A percentile compares a stretch with the other conserved stretches of the same genome.
phyloP scores from a whole-genome alignment of 2,329 filamentous ascomycete genomes.

The Penicillium hesseltinei region DNA sequence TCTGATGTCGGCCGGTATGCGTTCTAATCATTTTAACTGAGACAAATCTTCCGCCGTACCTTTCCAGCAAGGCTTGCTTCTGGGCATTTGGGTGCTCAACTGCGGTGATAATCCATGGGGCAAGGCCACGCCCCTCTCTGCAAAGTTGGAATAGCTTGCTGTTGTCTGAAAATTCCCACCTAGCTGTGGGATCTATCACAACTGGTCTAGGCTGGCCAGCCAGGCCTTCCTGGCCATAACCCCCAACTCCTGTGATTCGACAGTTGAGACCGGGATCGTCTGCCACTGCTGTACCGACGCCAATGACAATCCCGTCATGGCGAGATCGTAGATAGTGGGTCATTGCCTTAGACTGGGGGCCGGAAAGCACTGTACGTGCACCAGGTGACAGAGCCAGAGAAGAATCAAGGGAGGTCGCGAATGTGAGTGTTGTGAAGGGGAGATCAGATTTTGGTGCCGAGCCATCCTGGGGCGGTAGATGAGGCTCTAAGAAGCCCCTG shows the following conservation, averaged over 20 bases:
- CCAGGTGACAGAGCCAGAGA: conserved; percentile 71
- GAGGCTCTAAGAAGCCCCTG: conserved; percentile 45
- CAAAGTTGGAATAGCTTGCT: conserved; percentile 67
- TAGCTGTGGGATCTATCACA: conserved; percentile 70
- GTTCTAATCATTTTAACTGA: conserved; percentile 20
- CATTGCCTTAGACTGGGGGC: conserved; percentile 82
- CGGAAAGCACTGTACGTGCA: conserved; percentile 73
- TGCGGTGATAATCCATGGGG: conserved; percentile 65
- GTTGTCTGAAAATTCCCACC: conserved; percentile 62
- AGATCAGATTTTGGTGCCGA: conserved; percentile 22
- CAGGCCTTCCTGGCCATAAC: conserved; percentile 51
- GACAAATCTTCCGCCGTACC: conserved; percentile 34
- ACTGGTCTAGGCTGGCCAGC: conserved; percentile 71
- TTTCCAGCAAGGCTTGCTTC: conserved; percentile 24
- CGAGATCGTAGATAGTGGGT: conserved; percentile 85
- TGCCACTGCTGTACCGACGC: conserved; percentile 76
- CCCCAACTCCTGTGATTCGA: conserved; percentile 60
- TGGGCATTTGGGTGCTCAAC: conserved; percentile 12
- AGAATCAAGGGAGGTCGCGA: conserved; percentile 82
- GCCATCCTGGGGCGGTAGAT: conserved; percentile 40
- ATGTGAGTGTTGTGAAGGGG: conserved; percentile 73
- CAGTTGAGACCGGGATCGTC: conserved; percentile 87
- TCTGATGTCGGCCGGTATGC: conserved; percentile 16
- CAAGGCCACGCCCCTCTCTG: conserved; percentile 61
- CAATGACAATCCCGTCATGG: conserved; percentile 82